Conservation (phyloP, 192 early-diverging fungal genomes). For the Funneliformis mosseae region DNA sequence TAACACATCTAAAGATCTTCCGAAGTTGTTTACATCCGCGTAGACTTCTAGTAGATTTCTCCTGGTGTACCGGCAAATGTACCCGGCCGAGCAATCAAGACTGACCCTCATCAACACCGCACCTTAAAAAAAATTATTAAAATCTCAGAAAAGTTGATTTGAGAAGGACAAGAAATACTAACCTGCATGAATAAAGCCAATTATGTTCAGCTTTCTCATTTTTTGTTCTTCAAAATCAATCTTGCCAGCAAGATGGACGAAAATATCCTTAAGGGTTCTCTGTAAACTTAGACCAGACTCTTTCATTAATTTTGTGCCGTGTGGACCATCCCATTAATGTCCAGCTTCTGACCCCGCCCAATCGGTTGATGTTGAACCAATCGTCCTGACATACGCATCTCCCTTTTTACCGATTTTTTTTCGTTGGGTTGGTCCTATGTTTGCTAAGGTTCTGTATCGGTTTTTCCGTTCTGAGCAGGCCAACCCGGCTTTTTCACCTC, state of each 20-base stretch:
- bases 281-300: conserved; percentile 35
- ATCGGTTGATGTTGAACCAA: conserved; percentile 34
- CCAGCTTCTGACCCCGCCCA: conserved; percentile 31
- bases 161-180: conserved; percentile 11
- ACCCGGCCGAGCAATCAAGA: conserved; percentile 37
- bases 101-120: conserved; percentile 30
- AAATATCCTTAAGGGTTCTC: conserved; percentile 35
- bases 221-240: conserved; percentile 35
- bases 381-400: conserved; percentile 35
- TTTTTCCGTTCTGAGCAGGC: conserved; percentile 34
- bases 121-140: conserved; percentile 34
- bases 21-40: conserved; percentile 31
- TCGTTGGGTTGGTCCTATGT: conserved; percentile 31
- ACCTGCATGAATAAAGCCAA: conserved; percentile 36
- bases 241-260: conserved; percentile 33
- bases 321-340: neutral
- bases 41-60: conserved; percentile 34
- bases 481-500: conserved; percentile 30
- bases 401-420: conserved; percentile 36
- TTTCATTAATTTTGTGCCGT: conserved; percentile 34
- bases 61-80: conserved; percentile 35
- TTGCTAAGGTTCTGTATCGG: conserved; percentile 32
- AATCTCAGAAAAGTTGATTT: conserved; percentile 18
- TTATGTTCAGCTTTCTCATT: conserved; percentile 33
- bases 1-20: conserved; percentile 33